Evolutionary conservation across 495 filamentous ascomycete genomes (phyloP), one percentile per base, ranked within the genome.

Genomic region (Penicillium paxilli): DNA sequence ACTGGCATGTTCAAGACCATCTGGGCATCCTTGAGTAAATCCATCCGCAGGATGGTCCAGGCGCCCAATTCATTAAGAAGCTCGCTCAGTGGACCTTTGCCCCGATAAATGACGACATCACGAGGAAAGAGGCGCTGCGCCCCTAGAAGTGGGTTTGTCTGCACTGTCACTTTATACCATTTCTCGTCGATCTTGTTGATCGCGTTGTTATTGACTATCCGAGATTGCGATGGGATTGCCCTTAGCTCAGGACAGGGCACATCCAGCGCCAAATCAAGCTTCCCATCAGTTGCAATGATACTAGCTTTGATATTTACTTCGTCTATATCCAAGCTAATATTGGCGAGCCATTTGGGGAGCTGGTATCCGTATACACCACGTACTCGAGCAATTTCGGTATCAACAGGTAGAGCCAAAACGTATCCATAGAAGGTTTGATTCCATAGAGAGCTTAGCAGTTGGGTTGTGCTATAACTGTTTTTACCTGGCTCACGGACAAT

Each of bases 341-440:
- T 35, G 24, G 53, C 37, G 4, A 56, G 46, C 46, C 53, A 56
- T 50, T 56, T 56, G 0, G 46, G 46, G 1, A 56, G 16, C 45
- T 56, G 46, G 47, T 56, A 56, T 56, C 53, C 46, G 37, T 56
- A 56, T 22, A 56, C 46, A 44, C 46, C 46, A 23, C 46, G 35
- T 23, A 56, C 46, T 56, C 46, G 46, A 56, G 53, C 46, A 19
- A 56, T 56, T 37, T 56, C 46, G 21, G 53, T 56, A 51, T 56
- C 37, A 25, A 56, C 46, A 22, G 53, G 46, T 37, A 56, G 47
- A 51, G 53, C 53, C 40, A 56, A 20, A 0, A 56, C 53, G n/a
- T 56, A 50, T 32, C 53, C 46, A 21, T 56, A 56, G 46, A 56
- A 56, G n/a, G 46, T 56, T 50, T 25, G 46, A 10, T 51, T 56